Percentiles rank a stretch among this genome's conserved stretches.
Evolutionary conservation across 129 eudicot species (phyloP).

Genomic region (Silybum marianum): DNA sequence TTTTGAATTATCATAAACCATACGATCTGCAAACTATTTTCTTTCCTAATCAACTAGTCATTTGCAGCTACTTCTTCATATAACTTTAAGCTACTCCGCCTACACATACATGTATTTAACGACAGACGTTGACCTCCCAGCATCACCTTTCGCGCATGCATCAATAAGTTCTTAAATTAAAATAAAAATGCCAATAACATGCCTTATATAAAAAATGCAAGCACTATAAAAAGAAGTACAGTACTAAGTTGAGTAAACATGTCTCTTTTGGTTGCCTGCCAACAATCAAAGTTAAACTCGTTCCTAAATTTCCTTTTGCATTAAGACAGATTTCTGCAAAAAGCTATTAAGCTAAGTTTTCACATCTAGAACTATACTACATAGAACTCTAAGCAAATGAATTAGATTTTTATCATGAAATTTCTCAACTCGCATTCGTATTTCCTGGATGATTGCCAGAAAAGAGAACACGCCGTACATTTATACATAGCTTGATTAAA

Average conservation of each 20-base stretch:
- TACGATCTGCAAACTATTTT: background rate
- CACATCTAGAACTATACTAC: background rate
- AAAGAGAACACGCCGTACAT: background rate
- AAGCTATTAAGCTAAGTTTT: background rate
- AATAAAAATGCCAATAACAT: background rate
- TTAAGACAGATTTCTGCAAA: background rate
- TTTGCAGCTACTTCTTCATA: background rate
- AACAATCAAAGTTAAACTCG: background rate
- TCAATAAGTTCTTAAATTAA: background rate
- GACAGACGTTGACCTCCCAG: background rate
- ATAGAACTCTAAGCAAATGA: background rate
- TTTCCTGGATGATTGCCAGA: background rate
- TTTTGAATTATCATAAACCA: background rate
- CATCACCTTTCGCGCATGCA: background rate
- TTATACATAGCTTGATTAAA: background rate
- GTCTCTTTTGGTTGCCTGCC: background rate
- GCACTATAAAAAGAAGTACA: background rate
- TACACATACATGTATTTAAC: background rate
- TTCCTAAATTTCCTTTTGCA: background rate
- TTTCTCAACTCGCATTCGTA: background rate
- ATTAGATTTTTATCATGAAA: background rate
- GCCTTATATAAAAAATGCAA: background rate
- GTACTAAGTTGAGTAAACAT: background rate
- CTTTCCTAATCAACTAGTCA: background rate
- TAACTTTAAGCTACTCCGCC: slow-evolving; percentile 1